Conservation (phyloP, 257 asterid genomes). For the Jacaranda mimosifolia region DNA sequence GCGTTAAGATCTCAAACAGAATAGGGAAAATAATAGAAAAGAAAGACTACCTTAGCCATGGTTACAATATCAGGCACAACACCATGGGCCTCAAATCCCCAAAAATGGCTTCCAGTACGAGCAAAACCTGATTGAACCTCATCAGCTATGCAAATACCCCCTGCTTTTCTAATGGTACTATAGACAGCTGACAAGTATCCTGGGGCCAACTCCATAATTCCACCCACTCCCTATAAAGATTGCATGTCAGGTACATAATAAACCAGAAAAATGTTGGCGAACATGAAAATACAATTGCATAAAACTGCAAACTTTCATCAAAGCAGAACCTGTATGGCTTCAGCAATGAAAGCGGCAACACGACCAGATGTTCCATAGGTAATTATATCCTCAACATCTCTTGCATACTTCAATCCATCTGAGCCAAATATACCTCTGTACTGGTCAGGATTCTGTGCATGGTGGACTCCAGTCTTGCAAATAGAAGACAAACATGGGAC, state of each 20-base stretch:
- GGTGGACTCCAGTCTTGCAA: constrained; percentile 87
- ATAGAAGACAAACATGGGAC: constrained; percentile 16
- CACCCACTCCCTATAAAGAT: constrained; percentile 89
- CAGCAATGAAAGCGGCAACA: constrained; percentile 86
- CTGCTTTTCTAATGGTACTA: constrained; percentile 70
- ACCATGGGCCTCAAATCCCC: constrained; percentile 97
- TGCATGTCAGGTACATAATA: constrained; percentile 17
- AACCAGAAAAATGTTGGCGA: not conserved
- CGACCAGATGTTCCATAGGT: constrained; percentile 86
- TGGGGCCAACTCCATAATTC: constrained; percentile 94
- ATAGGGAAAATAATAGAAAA: not conserved
- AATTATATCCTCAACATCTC: constrained; percentile 86
- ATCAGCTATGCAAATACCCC: constrained; percentile 96
- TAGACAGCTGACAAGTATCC: constrained; percentile 91
- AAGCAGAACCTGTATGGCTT: constrained; percentile 84
- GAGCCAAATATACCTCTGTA: constrained; percentile 91
- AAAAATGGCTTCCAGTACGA: constrained; percentile 88
- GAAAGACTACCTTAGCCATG: constrained; percentile 83
- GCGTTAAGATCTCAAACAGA: not conserved
- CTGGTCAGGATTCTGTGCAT: constrained; percentile 89
- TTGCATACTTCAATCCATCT: constrained; percentile 84
- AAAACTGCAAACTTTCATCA: not conserved
- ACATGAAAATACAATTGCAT: not conserved
- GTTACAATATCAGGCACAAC: constrained; percentile 96
- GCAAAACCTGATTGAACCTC: constrained; percentile 97